Base-by-base conservation (phyloP, 805 yeast species). In the Teunomyces aglyptinius region DNA sequence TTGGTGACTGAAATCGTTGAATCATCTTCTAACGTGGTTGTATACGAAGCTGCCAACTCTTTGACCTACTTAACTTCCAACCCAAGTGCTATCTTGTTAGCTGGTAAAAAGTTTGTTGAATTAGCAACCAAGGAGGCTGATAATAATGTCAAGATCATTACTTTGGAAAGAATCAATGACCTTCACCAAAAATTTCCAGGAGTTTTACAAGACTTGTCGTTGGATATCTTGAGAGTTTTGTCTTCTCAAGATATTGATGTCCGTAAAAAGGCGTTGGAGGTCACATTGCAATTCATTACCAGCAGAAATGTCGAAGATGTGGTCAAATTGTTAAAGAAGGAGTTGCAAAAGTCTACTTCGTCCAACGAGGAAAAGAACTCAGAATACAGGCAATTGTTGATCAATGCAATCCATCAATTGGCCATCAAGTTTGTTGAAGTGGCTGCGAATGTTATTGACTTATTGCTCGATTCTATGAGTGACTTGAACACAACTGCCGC, bases 251-350 rank as follows among this genome's bases (percentile, higher is more conserved):
- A 94, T 58, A 64, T 91, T 50, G 97, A 87, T 56, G 97, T 94
- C 46, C 89, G 96, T 62, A 78, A 81, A 54, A 88, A 87, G 67
- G 96, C 96, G 4, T 76, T 95, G 51, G 85, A 83, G 47, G 86
- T 92, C 43, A 81, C 96, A n/a, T 73, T 94, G 60, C 78, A 82
- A 51, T 77, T 94, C 60, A 83, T 90, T 41, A 77, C 95, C 34
- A 80, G 85, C 56, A 87, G 96, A 73, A 92, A 92, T 56, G 96
- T 90, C 44, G 97, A 90, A 60, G 96, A 89, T 60, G 96, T 92
- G 31, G 86, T 94, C 53, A 89, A 90, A 61, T 78, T 92, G 55
- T 81, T 94, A 68, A 92, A 89, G 72, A 94, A 89, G 63, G 99
- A 94, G 70, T 78, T 94, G 47, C 85, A 85, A 58, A 81, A 79